Evolutionary conservation across 495 filamentous ascomycete genomes (phyloP).

Genomic region (Gamarada debralockiae): DNA sequence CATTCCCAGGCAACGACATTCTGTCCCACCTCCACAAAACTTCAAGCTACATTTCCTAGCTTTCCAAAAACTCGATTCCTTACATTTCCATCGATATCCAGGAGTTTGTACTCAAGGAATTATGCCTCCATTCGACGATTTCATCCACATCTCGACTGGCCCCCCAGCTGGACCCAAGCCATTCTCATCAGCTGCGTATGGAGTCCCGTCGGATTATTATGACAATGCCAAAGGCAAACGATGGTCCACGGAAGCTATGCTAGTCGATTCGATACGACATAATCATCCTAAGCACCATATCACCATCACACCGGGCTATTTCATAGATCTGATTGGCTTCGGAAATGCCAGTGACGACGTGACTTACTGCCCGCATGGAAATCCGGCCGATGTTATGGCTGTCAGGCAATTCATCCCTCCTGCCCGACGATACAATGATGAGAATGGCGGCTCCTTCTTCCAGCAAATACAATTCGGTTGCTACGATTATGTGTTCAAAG

Average conservation of each 20-base stretch:
- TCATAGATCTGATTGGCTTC: conserved; percentile 44
- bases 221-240: conserved; percentile 40
- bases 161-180: background rate
- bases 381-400: conserved; percentile 28
- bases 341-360: conserved; percentile 41
- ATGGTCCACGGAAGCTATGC: conserved; percentile 47
- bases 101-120: background rate
- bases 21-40: too few species aligned
- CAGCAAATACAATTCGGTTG: conserved; percentile 45
- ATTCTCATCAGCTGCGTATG: background rate
- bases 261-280: conserved; percentile 41
- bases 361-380: conserved; percentile 18
- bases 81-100: too few species aligned
- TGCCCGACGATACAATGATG: conserved; percentile 42
- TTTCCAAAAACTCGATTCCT: too few species aligned
- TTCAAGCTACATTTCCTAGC: too few species aligned
- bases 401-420: conserved; percentile 47
- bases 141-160: conserved; percentile 21
- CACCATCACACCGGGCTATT: conserved; percentile 31
- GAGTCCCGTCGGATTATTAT: conserved; percentile 14
- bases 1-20: too few species aligned
- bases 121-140: conserved; percentile 19
- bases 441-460: conserved; percentile 35
- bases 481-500: conserved; percentile 47
- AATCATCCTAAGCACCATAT: conserved; percentile 50